phyloP scores from a whole-genome alignment of 2,329 filamentous ascomycete species.

The Calonectria naviculata region DNA sequence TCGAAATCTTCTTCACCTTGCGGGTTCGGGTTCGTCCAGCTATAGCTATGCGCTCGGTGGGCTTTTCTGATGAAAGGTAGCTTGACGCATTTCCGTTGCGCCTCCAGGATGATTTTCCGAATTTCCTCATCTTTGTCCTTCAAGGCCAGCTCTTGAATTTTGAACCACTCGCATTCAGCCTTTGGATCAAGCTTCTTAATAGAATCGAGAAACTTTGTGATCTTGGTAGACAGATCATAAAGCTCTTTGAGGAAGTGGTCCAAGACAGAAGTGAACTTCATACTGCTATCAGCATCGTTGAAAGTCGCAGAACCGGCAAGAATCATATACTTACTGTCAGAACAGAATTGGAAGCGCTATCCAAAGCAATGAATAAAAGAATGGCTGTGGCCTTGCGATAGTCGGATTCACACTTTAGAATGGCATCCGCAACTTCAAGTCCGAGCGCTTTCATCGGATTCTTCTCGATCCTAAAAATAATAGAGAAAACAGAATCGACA shows the following conservation, averaged over 20 bases:
- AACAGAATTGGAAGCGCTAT: conserved; percentile 29
- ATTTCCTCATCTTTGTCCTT: conserved; percentile 5
- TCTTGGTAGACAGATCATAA: background rate
- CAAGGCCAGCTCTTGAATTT: background rate
- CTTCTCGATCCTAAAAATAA: background rate
- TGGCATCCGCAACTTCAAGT: conserved; percentile 18
- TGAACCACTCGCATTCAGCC: background rate
- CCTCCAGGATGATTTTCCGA: conserved; percentile 13
- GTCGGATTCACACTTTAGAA: conserved; percentile 21
- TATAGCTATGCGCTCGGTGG: background rate
- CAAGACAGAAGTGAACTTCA: conserved; percentile 28
- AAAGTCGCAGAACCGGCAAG: background rate
- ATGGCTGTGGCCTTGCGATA: conserved; percentile 25
- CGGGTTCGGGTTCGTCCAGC: background rate
- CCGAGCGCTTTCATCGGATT: conserved; percentile 30
- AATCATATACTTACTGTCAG: conserved; percentile 16
- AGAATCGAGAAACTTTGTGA: background rate
- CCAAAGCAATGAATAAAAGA: conserved; percentile 27
- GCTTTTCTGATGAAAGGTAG: conserved; percentile 28
- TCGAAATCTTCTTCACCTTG: background rate
- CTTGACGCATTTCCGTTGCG: conserved; percentile 16
- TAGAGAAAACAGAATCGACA: background rate
- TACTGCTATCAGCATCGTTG: background rate
- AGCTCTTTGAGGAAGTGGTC: conserved; percentile 6
- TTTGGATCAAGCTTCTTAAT: background rate